Evolutionary conservation across 78 protist genomes (phyloP).

Genomic region (Dictyostelium discoideum): DNA sequence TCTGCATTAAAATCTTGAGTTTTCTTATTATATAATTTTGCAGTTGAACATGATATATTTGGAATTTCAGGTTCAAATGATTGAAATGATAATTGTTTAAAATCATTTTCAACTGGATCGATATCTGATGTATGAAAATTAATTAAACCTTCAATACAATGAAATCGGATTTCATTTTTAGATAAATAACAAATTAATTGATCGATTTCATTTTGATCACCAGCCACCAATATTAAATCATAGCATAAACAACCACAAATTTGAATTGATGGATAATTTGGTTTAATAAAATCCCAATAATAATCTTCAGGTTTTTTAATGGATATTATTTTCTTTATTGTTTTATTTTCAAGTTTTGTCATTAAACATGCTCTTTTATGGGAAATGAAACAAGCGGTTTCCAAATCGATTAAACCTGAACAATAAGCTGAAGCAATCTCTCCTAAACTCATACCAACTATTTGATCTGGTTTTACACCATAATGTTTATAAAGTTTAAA

Average conservation of each 20-base stretch:
- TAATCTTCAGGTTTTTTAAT: background rate
- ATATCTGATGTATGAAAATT: conserved; percentile 22
- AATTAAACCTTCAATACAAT: background rate
- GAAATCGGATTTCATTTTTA: background rate
- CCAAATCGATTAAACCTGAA: conserved; percentile 16
- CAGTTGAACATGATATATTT: background rate
- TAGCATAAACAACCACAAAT: background rate
- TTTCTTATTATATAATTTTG: background rate
- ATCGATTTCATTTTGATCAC: background rate
- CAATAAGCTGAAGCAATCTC: conserved; percentile 37
- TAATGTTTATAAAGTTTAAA: background rate
- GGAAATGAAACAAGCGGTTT: background rate
- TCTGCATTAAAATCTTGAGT: background rate
- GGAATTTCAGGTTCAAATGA: background rate
- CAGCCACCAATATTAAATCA: conserved; percentile 8
- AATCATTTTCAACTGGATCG: background rate
- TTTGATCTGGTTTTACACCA: conserved; percentile 27
- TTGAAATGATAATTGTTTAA: background rate
- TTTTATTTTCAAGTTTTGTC: background rate
- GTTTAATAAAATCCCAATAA: background rate
- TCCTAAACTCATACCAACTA: conserved; percentile 27
- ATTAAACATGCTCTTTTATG: background rate
- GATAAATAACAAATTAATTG: background rate
- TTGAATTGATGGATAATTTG: background rate
- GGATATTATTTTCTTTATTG: background rate